Base-by-base conservation (phyloP, 177 flowering plant species). In the Tripterygium wilfordii region DNA sequence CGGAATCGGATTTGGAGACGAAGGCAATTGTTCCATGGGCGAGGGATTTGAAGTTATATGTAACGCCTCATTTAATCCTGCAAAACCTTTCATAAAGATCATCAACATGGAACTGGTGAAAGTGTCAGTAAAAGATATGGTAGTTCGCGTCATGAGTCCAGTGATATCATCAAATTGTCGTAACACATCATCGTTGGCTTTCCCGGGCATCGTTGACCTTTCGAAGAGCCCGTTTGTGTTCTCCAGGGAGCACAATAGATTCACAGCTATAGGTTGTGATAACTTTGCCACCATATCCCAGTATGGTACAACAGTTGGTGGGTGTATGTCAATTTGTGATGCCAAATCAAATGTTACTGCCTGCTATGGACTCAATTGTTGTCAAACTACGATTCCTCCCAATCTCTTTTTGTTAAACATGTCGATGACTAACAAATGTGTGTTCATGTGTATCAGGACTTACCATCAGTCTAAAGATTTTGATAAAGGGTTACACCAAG, bases 191-290 rank as follows among this genome's bases (percentile, higher is more conserved):
- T 19, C 41, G 5, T 16, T n/a, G n/a, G n/a, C 41, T 37, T 13
- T 3, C 6, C 7, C 5, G 2, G 20, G 6, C 2, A 21, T 3
- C 4, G 3, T 7, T 10, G 3, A 13, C 20, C 10, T 37, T 3
- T 37, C 41, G 6, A 21, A 14, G 2, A 37, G 7, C 10, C 41
- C 41, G 15, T 37, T 37, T 16, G 10, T 5, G 2, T 37, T 7
- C 13, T 37, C 41, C 4, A 19, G 10, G 4, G 20, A 2, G 15
- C 10, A 3, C 18, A 37, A 37, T 10, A 16, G 41, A 17, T 37
- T 37, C 22, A 37, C 41, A 17, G 41, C 41, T 8, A 37, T 19
- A 14, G 41, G 41, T 37, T 37, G 41, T 17, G 20, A 37, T 14
- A 37, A 37, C 10, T 37, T 15, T 37, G 41, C 41, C 2, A 37